Conservation (phyloP, 164 flowering plant species). For the Tetrastigma voinierianum region DNA sequence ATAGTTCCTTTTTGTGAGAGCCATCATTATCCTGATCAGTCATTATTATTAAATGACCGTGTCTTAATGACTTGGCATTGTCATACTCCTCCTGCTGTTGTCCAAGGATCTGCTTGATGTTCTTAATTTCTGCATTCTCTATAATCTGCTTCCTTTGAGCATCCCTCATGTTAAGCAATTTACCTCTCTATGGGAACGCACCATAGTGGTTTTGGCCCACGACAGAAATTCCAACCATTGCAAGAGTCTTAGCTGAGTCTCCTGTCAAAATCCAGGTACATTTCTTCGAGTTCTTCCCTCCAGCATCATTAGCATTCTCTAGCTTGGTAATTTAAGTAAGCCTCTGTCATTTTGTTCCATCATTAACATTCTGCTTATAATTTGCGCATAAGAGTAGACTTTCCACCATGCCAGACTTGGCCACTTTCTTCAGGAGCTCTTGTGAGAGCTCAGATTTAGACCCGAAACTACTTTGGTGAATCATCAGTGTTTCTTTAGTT, state of each 20-base stretch:
- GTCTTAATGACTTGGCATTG: constrained; percentile 68
- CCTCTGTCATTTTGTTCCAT: constrained; percentile 64
- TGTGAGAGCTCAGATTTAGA: constrained; percentile 76
- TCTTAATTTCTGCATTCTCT: constrained; percentile 78
- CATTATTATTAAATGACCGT: constrained; percentile 98
- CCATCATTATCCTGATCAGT: constrained; percentile 99
- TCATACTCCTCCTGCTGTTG: constrained; percentile 76
- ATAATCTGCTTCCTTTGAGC: constrained; percentile 71
- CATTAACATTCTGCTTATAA: constrained; percentile 80
- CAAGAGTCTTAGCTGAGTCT: constrained; percentile 97
- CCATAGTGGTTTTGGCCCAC: constrained; percentile 78
- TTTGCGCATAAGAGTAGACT: constrained; percentile 77
- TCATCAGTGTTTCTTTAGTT: constrained; percentile 93
- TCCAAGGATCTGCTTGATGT: constrained; percentile 84
- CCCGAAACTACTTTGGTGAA: constrained; percentile 84
- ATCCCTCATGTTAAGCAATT: constrained; percentile 93
- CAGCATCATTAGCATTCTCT: constrained; percentile 90
- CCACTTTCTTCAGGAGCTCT: constrained; percentile 72
- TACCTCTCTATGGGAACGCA: constrained; percentile 92
- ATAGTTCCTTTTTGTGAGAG: constrained; percentile 87
- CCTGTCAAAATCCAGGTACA: constrained; percentile 97
- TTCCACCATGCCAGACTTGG: constrained; percentile 74
- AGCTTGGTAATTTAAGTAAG: constrained; percentile 61
- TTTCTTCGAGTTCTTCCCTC: constrained; percentile 64
- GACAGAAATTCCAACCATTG: constrained; percentile 79